Evolutionary conservation across 2,329 filamentous ascomycete genomes (phyloP).

Genomic region (Rhynchosporium secalis): DNA sequence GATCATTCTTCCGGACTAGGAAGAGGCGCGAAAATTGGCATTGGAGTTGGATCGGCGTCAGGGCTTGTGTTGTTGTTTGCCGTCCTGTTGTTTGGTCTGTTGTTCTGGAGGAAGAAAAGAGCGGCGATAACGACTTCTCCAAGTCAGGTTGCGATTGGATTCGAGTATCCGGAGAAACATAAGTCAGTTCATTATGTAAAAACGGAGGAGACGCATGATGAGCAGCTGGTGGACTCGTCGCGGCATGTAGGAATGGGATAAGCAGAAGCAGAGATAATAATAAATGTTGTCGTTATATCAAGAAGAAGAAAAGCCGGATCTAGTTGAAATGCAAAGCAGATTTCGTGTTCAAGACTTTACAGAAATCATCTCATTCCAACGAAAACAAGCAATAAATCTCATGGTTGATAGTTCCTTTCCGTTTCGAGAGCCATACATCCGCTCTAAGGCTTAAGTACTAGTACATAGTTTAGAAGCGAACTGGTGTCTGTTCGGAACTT

Average conservation of each 20-base stretch:
- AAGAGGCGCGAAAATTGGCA: slow-evolving; percentile 6
- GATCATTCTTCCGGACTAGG: not conserved
- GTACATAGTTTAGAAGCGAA: too few species aligned
- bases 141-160: slow-evolving; percentile 9
- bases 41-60: slow-evolving; percentile 5
- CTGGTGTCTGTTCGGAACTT: too few species aligned
- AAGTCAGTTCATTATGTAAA: slow-evolving; percentile 9
- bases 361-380: too few species aligned
- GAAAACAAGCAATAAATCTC: too few species aligned
- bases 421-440: too few species aligned
- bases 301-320: not conserved
- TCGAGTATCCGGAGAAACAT: slow-evolving; percentile 2
- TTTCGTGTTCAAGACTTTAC: too few species aligned
- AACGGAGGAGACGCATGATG: slow-evolving; percentile 1
- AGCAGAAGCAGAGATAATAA: not conserved
- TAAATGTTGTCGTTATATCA: not conserved
- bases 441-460: too few species aligned
- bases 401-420: too few species aligned
- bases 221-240: not conserved
- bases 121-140: not conserved
- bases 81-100: not conserved
- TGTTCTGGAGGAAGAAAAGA: slow-evolving; percentile 10
- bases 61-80: slow-evolving; percentile 7
- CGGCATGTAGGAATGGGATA: slow-evolving; percentile 12
- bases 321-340: not conserved